Evolutionary conservation across 305 asterid genomes (phyloP).

Genomic region (Fraxinus floribunda): DNA sequence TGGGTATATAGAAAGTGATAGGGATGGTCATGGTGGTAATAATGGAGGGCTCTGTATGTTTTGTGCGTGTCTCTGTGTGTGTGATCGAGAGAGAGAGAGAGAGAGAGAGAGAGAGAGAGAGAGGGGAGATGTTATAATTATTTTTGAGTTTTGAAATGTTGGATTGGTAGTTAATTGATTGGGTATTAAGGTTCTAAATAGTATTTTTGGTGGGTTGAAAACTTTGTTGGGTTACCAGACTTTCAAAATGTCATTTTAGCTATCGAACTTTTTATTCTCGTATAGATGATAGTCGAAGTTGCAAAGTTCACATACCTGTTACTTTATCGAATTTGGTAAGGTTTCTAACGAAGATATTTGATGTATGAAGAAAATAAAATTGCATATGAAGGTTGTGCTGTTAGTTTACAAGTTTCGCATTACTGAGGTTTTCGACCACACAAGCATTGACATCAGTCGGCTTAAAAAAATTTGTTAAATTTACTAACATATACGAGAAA

Average conservation of each 20-base stretch:
- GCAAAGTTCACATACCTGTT: background rate
- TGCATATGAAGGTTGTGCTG: background rate
- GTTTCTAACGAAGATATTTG: background rate
- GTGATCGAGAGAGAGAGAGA: constrained; percentile 25
- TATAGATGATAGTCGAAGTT: background rate
- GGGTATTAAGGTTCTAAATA: background rate
- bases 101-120: constrained; percentile 26
- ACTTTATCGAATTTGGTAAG: background rate
- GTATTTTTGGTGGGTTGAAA: background rate
- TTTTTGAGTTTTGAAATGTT: constrained; percentile 7
- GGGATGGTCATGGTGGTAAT: constrained; percentile 13
- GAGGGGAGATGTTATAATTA: constrained; percentile 19
- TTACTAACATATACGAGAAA: background rate
- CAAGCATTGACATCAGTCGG: background rate
- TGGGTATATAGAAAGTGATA: constrained; percentile 23
- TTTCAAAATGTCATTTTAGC: background rate
- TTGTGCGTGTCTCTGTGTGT: constrained; percentile 1
- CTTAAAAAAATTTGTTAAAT: background rate
- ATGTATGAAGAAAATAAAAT: background rate
- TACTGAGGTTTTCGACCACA: background rate
- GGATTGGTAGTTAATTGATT: constrained; percentile 7
- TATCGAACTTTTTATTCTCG: background rate
- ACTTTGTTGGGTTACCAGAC: background rate
- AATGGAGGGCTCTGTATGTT: constrained; percentile 29
- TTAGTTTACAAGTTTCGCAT: background rate